Conservation (phyloP, 106 monocot genomes). For the Acorus gramineus region DNA sequence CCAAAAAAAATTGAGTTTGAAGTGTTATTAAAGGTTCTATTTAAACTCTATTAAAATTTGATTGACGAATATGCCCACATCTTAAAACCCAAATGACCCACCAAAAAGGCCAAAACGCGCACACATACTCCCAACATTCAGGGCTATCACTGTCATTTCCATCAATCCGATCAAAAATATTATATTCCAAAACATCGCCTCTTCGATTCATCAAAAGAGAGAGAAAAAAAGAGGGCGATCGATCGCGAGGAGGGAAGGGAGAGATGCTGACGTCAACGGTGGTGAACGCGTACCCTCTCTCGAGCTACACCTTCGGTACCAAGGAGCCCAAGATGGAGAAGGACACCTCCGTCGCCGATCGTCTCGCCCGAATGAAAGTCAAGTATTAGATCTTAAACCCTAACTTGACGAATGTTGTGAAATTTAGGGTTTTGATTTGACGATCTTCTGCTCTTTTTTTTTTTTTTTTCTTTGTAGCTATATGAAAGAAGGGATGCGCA, state of each 20-base stretch:
- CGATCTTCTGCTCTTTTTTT: not conserved
- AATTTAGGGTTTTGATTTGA: not conserved
- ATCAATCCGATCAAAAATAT: too few species aligned
- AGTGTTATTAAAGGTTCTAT: too few species aligned
- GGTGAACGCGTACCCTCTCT: constrained; percentile 76
- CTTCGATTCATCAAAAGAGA: too few species aligned
- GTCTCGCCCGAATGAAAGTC: constrained; percentile 98
- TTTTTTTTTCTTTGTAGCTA: constrained; percentile 28
- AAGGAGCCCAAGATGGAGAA: constrained; percentile 99
- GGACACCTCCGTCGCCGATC: constrained; percentile 99
- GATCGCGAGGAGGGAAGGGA: not conserved
- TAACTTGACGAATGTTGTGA: not conserved
- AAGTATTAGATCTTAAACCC: constrained; percentile 32
- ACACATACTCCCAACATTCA: too few species aligned
- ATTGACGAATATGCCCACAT: too few species aligned
- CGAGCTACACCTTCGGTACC: constrained; percentile 88
- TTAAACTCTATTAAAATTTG: too few species aligned
- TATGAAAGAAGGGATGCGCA: constrained; percentile 94
- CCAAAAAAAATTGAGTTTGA: too few species aligned
- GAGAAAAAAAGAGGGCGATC: not conserved
- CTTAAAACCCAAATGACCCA: too few species aligned
- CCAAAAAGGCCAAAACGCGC: too few species aligned
- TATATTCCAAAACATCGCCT: too few species aligned
- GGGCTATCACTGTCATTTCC: too few species aligned
- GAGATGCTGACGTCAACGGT: constrained; percentile 37